Evolutionary conservation across 345 rosid genomes (phyloP), one percentile per base, ranked within the genome.

Genomic region (Citrus australasica): DNA sequence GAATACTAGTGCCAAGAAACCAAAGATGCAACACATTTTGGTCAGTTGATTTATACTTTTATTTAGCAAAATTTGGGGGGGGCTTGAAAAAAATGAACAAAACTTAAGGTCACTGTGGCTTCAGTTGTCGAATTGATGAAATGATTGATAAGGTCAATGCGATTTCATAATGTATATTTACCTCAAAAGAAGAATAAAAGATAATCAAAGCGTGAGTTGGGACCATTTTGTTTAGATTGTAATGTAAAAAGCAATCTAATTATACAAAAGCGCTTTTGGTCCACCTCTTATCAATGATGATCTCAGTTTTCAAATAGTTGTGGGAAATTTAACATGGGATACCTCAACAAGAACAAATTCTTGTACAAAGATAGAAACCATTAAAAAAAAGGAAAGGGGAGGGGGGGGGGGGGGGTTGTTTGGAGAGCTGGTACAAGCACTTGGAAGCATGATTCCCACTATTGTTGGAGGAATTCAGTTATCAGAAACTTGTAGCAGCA

Each of bases 401-500:
- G 30, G 33, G 0, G 33, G 33, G 33, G 33, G 3, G 4, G 33
- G 35, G 35, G 35, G 0, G 33, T 4, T 32, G 35, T 4, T 13
- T 22, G 16, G 67, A 62, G 37, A 14, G 16, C 67, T 62, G 67
- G 37, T 14, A 27, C 21, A 64, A 7, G 30, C 9, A 32, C 40
- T 16, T 32, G 68, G 68, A 30, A 32, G 40, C 40, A 64, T 19
- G 9, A 30, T 32, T 64, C 68, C 19, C 68, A 30, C 68, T 7
- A 32, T 17, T 2, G 22, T 53, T 53, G 68, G 30, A 42, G 60
- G 28, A 27, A 48, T 28, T 71, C 55, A 21, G 42, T 46, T 33
- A 66, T n/a, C 22, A 51, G 71, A 73, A 59, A 63, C 69, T 62
- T 78, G 51, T 85, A 67, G 82, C 84, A 75, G 82, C 77, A 42